These are phyloP conservation scores for Candida qinlingensis DNA, from an alignment of 805 yeast species.

Conservation along the genomic window DNA sequence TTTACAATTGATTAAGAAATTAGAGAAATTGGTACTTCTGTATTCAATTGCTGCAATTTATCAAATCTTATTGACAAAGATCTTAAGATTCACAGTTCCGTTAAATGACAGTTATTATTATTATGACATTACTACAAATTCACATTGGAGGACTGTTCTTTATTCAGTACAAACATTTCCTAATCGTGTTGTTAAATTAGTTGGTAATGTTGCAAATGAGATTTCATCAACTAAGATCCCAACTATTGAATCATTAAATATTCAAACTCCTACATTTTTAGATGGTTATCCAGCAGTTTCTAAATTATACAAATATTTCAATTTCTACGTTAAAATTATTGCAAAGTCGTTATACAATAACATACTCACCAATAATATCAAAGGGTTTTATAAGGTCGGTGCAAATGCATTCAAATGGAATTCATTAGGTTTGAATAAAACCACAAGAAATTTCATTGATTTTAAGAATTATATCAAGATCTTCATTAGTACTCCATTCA, in stretches of 20 bases:
- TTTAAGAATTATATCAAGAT: constrained; percentile 22
- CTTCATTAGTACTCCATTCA: constrained; percentile 33
- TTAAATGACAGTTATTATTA: constrained; percentile 40
- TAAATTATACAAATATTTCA: constrained; percentile 10
- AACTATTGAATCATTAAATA: constrained; percentile 6
- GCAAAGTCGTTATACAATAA: constrained; percentile 14
- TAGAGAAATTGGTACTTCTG: constrained; percentile 27
- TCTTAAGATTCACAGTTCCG: constrained; percentile 38
- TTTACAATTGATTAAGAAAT: constrained; percentile 9
- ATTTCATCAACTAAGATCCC: constrained; percentile 15
- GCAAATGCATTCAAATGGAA: constrained; percentile 26
- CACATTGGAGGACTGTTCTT: constrained; percentile 27
- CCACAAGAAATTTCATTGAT: constrained; percentile 2
- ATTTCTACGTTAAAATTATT: constrained; percentile 10
- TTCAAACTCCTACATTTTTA: constrained; percentile 6
- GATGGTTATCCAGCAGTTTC: constrained; percentile 7
- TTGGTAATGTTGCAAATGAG: constrained; percentile 23
- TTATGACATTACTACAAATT: constrained; percentile 36
- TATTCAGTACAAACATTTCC: constrained; percentile 40
- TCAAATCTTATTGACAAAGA: constrained; percentile 28
- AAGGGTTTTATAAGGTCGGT: constrained; percentile 15
- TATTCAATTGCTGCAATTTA: constrained; percentile 30
- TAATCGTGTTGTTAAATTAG: constrained; percentile 13
- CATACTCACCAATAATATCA: constrained; percentile 15
- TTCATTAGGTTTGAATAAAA: constrained; percentile 12